Conservation (phyloP, 441 rosid species). For the Manihot esculenta region DNA sequence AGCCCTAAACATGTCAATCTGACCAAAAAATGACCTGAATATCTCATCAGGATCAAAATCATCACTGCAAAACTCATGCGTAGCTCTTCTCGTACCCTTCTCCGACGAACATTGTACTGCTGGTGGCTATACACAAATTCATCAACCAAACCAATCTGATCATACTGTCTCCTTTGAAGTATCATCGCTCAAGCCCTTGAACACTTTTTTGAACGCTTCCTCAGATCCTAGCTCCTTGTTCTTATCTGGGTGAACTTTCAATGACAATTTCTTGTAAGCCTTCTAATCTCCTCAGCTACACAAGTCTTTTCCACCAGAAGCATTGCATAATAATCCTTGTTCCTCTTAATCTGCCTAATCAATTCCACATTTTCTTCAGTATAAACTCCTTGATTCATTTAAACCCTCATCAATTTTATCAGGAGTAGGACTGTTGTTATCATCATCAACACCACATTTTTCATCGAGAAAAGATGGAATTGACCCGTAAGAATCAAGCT, state of each 20-base stretch:
- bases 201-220: slow-evolving; percentile 79
- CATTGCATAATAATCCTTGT: slow-evolving; percentile 77
- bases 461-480: slow-evolving; percentile 16
- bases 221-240: slow-evolving; percentile 94
- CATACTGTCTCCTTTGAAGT: slow-evolving; percentile 66
- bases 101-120: slow-evolving; percentile 35
- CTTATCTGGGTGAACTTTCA: slow-evolving; percentile 95
- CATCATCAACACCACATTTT: slow-evolving; percentile 8
- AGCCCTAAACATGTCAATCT: slow-evolving; percentile 48
- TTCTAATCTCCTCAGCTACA: slow-evolving; percentile 76
- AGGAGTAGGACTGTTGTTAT: slow-evolving; percentile 17
- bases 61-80: slow-evolving; percentile 58
- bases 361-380: slow-evolving; percentile 74
- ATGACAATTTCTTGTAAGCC: slow-evolving; percentile 74
- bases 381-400: slow-evolving; percentile 38
- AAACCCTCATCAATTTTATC: slow-evolving; percentile 25
- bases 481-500: slow-evolving; percentile 32
- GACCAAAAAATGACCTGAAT: slow-evolving; percentile 73
- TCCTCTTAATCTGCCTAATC: slow-evolving; percentile 66
- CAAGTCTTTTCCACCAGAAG: slow-evolving; percentile 59
- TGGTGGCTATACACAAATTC: slow-evolving; percentile 52
- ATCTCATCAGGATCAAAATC: slow-evolving; percentile 86
- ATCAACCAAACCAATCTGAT: slow-evolving; percentile 70
- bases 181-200: slow-evolving; percentile 79
- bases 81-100: slow-evolving; percentile 36